These are phyloP conservation scores for Fallopia convolvulus DNA, from an alignment of 148 eudicot genomes.

Conservation along the genomic window DNA sequence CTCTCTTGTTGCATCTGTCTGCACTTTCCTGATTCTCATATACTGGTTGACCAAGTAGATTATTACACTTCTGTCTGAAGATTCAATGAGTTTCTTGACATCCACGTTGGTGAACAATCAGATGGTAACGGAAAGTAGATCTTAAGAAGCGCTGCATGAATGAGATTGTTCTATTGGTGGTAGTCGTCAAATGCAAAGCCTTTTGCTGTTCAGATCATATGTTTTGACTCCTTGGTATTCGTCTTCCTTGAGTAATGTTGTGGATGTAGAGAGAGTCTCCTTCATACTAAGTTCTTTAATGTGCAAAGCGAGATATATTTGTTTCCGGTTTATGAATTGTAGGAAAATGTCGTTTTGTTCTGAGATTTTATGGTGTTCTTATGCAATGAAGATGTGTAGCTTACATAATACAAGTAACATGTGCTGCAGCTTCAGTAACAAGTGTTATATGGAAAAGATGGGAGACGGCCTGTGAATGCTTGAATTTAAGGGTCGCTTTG, in stretches of 20 bases:
- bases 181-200: neutral
- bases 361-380: neutral
- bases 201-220: neutral
- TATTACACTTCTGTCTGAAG: conserved; percentile 8
- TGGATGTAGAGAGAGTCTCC: neutral
- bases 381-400: neutral
- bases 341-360: conserved; percentile 1
- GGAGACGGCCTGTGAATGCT: no score
- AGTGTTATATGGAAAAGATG: no score
- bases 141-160: neutral
- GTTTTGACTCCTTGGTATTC: neutral
- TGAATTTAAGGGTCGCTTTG: no score
- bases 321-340: neutral
- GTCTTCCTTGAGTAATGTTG: neutral
- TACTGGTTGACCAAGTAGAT: conserved; percentile 81
- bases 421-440: neutral
- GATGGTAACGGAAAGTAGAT: neutral
- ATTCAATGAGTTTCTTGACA: conserved; percentile 17
- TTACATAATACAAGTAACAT: neutral
- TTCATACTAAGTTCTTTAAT: conserved; percentile 4
- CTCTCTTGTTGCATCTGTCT: conserved; percentile 81
- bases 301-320: conserved; percentile 3
- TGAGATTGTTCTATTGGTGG: conserved; percentile 9
- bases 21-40: conserved; percentile 88
- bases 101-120: neutral